phyloP scores from a whole-genome alignment of 306 rosid species.

The Gillenia trifoliata region DNA sequence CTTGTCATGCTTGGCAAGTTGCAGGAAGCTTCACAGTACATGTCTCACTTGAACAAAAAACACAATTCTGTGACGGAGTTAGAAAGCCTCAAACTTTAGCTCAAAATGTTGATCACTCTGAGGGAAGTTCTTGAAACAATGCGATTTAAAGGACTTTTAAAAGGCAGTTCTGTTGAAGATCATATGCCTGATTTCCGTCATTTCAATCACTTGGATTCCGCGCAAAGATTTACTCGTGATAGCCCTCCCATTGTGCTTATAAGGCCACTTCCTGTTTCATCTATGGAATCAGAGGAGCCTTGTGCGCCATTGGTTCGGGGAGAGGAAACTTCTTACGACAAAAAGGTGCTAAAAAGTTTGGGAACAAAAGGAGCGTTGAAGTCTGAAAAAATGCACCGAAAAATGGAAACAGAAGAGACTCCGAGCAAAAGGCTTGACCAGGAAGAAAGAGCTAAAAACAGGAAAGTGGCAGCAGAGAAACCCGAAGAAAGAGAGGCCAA shows the following conservation, averaged over 20 bases:
- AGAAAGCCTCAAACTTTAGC: constrained; percentile 25
- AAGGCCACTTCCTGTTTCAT: constrained; percentile 48
- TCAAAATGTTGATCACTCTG: constrained; percentile 45
- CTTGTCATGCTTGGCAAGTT: constrained; percentile 61
- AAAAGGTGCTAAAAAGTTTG: constrained; percentile 23
- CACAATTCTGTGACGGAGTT: constrained; percentile 29
- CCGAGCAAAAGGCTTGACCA: background rate
- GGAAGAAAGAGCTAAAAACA: constrained; percentile 16
- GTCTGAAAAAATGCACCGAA: constrained; percentile 31
- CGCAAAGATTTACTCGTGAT: constrained; percentile 18
- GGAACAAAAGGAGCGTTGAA: constrained; percentile 27
- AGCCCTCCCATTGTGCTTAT: constrained; percentile 69
- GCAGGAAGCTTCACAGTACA: constrained; percentile 60
- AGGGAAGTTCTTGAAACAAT: constrained; percentile 68
- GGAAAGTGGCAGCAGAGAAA: no score
- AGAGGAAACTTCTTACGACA: constrained; percentile 30
- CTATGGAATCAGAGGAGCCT: constrained; percentile 14
- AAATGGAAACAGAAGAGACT: background rate
- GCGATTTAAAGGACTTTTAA: constrained; percentile 55
- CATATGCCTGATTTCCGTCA: constrained; percentile 22
- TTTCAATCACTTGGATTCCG: constrained; percentile 12
- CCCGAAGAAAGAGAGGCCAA: constrained; percentile 36
- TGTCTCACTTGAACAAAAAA: constrained; percentile 34
- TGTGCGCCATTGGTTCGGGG: constrained; percentile 24
- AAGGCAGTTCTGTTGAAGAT: constrained; percentile 38